Percentiles rank a stretch among this genome's conserved stretches.
Conservation (phyloP, 257 asterid species). For the Petunia secreta region DNA sequence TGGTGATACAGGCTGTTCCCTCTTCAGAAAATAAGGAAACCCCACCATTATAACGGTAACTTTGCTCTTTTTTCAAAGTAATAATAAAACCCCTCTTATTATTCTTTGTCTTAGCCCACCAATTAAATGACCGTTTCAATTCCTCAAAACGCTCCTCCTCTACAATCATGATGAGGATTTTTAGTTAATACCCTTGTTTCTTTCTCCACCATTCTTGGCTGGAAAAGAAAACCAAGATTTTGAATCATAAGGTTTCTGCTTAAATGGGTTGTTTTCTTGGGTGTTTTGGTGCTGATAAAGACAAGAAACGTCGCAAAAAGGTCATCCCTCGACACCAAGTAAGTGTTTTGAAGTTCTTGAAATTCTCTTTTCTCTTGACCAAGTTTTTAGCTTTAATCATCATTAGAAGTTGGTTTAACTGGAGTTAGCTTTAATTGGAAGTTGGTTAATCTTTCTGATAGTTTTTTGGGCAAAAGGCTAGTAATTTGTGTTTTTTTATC, state of each 20-base stretch:
- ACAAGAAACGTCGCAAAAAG: constrained; percentile 54
- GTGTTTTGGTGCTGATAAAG: constrained; percentile 79
- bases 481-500: not conserved
- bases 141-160: constrained; percentile 27
- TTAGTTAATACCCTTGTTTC: constrained; percentile 33
- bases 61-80: constrained; percentile 36
- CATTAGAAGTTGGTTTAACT: not conserved
- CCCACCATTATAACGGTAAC: constrained; percentile 52
- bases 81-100: constrained; percentile 4
- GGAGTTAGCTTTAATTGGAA: not conserved
- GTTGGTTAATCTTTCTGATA: not conserved
- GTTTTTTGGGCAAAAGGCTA: not conserved
- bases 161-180: constrained; percentile 11
- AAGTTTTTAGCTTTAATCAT: not conserved
- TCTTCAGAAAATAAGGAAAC: not conserved
- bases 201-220: constrained; percentile 30
- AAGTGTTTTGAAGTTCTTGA: constrained; percentile 7
- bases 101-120: constrained; percentile 47
- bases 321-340: constrained; percentile 67
- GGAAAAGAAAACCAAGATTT: constrained; percentile 21
- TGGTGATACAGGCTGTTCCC: constrained; percentile 2
- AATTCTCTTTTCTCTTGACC: not conserved
- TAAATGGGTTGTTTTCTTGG: constrained; percentile 89
- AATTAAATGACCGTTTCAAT: constrained; percentile 53
- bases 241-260: not conserved